Percentiles rank a stretch among this genome's conserved stretches.
These are phyloP conservation scores for Candida sithepensis DNA, from an alignment of 805 yeast species.

Conservation along the genomic window DNA sequence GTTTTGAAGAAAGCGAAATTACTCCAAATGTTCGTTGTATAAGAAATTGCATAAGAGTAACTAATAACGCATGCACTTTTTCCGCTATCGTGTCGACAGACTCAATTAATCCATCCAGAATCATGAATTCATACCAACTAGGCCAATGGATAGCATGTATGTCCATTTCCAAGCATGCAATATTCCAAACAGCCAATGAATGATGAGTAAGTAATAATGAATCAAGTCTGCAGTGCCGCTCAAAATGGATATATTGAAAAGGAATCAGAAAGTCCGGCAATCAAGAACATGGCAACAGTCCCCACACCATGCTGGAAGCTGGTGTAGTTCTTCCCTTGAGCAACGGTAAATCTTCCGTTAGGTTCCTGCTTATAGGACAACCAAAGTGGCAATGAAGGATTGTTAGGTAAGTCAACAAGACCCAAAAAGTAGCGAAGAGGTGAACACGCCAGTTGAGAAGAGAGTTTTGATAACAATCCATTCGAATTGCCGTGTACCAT, in stretches of 20 bases:
- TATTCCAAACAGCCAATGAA: slow-evolving; percentile 39
- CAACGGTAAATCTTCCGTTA: slow-evolving; percentile 26
- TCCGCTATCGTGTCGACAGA: slow-evolving; percentile 49
- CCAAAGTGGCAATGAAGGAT: slow-evolving; percentile 38
- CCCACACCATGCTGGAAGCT: slow-evolving; percentile 39
- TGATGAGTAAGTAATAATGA: slow-evolving; percentile 36
- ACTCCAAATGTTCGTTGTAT: slow-evolving; percentile 44
- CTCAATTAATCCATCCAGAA: slow-evolving; percentile 40
- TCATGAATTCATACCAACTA: slow-evolving; percentile 35
- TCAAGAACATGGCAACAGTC: slow-evolving; percentile 36
- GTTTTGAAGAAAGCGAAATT: slow-evolving; percentile 42
- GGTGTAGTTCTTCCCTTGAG: slow-evolving; percentile 38
- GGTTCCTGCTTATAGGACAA: slow-evolving; percentile 27
- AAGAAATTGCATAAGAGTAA: slow-evolving; percentile 33
- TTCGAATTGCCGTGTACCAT: slow-evolving; percentile 27
- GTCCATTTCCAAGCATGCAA: slow-evolving; percentile 39
- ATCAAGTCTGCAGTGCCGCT: slow-evolving; percentile 28
- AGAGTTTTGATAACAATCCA: slow-evolving; percentile 44
- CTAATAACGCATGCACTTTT: slow-evolving; percentile 61
- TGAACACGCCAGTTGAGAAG: slow-evolving; percentile 56
- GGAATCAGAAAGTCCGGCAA: slow-evolving; percentile 37
- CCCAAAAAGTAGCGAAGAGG: slow-evolving; percentile 49
- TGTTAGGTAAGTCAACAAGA: slow-evolving; percentile 36
- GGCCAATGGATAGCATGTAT: slow-evolving; percentile 35
- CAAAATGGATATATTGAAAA: slow-evolving; percentile 36